These are phyloP conservation scores for Chaetomium cochliodes DNA, from an alignment of 495 filamentous ascomycete species.

Conservation along the genomic window DNA sequence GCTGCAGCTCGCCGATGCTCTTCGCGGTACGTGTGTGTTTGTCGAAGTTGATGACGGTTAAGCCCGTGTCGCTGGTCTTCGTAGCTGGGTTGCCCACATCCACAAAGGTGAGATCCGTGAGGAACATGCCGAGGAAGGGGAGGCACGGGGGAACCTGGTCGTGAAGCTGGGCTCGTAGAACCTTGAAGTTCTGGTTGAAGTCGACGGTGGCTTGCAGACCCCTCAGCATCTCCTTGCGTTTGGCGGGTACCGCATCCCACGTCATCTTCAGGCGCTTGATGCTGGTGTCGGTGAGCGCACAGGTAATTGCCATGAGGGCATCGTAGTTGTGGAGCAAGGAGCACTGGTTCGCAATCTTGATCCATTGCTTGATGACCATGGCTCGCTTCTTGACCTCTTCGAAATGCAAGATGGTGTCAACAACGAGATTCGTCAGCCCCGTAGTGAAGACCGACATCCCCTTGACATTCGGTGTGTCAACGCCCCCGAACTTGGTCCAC, in stretches of 20 bases:
- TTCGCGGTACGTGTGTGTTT: conserved; percentile 93
- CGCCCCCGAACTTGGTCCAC: conserved; percentile 83
- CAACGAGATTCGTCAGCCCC: conserved; percentile 86
- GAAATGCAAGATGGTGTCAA: conserved; percentile 86
- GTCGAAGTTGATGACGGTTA: conserved; percentile 94
- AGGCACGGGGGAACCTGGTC: conserved; percentile 89
- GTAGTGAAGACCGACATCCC: conserved; percentile 92
- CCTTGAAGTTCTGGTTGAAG: conserved; percentile 83
- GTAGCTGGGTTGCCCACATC: conserved; percentile 89
- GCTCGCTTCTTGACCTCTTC: conserved; percentile 91
- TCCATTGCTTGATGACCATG: conserved; percentile 93
- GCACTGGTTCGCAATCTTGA: conserved; percentile 88
- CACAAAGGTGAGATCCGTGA: conserved; percentile 84
- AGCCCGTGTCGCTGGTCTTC: conserved; percentile 50
- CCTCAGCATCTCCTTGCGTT: conserved; percentile 77
- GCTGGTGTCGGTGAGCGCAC: conserved; percentile 85
- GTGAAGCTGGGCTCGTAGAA: conserved; percentile 83
- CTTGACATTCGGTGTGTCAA: conserved; percentile 84
- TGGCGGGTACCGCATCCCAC: conserved; percentile 86
- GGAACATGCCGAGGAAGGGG: conserved; percentile 94
- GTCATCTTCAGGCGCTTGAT: conserved; percentile 89
- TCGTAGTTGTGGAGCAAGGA: conserved; percentile 94
- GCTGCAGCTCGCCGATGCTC: conserved; percentile 92
- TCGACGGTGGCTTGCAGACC: conserved; percentile 79
- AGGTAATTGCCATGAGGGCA: conserved; percentile 93